These are phyloP conservation scores for Oxytropis ochrocephala DNA, from an alignment of 306 rosid genomes.

Conservation along the genomic window DNA sequence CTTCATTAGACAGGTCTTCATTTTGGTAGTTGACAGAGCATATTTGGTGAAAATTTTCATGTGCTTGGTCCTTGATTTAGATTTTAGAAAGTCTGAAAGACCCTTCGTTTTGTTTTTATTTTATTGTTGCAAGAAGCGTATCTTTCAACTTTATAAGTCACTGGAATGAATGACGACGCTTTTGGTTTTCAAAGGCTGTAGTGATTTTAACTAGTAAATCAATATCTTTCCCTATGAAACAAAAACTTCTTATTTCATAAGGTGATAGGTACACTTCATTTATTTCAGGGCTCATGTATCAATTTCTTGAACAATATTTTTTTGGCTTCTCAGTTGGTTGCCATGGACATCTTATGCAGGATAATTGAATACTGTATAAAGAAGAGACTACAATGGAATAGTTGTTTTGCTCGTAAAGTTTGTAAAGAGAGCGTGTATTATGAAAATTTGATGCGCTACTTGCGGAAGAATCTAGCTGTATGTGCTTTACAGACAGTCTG, in stretches of 20 bases:
- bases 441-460: constrained; percentile 83
- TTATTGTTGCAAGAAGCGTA: background rate
- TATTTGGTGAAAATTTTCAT: background rate
- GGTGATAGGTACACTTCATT: background rate
- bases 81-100: background rate
- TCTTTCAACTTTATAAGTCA: background rate
- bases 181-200: background rate
- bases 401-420: constrained; percentile 65
- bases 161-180: background rate
- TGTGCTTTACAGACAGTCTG: constrained; percentile 27
- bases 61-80: background rate
- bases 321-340: background rate
- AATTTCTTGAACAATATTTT: background rate
- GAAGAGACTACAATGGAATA: constrained; percentile 85
- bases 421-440: constrained; percentile 83
- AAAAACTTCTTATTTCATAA: background rate
- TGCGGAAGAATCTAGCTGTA: constrained; percentile 83
- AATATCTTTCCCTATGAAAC: background rate
- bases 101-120: background rate
- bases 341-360: constrained; percentile 45
- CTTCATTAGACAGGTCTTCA: background rate
- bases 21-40: background rate
- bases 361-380: constrained; percentile 66
- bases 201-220: background rate
- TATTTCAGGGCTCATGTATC: background rate